Base-by-base conservation (phyloP, 352 stramenopile genomes). In the Phytophthora sp. region DNA sequence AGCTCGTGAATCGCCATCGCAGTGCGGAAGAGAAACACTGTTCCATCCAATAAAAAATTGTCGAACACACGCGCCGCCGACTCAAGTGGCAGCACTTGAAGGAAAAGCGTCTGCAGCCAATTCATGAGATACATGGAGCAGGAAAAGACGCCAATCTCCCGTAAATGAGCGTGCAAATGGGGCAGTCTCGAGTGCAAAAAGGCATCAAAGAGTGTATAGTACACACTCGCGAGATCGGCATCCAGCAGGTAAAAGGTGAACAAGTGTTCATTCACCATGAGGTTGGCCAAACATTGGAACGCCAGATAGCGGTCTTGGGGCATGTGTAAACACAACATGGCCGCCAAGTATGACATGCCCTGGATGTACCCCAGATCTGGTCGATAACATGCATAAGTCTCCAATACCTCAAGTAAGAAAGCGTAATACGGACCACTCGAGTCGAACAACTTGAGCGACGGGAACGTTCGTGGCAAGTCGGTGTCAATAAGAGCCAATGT, bases 181-280 rank as follows among this genome's bases (percentile, higher is more conserved):
- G 86, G 82, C n/a, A 82, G 49, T 15, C 83, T 66, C 5, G 74
- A 51, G 31, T 71, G 54, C 24, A 96, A 39, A 36, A 90, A 92
- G 2, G 82, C 75, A 42, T 94, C 85, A 41, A 93, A 96, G 0
- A 93, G 73, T 38, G 71, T 82, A 62, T 96, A 95, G 60, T 96
- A 96, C 13, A 92, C 81, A 18, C 66, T 76, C 4, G 88, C 88
- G 7, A 95, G 76, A 29, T 93, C 85, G 4, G 76, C 80, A 41
- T 96, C 86, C 44, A 96, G 71, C 46, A 95, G 51, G 58, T 94
- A 95, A 51, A 96, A 96, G 5, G 86, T 94, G 59, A 95, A 96
- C 5, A 96, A 63, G 30, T 95, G 89, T 54, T 96, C 87, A 30
- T 94, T 80, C 27, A 95, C 80, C 83, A 96, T 92, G 44, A 96